phyloP scores from a whole-genome alignment of 176 grass and related monocot genomes.

The Aegilops sharonensis region DNA sequence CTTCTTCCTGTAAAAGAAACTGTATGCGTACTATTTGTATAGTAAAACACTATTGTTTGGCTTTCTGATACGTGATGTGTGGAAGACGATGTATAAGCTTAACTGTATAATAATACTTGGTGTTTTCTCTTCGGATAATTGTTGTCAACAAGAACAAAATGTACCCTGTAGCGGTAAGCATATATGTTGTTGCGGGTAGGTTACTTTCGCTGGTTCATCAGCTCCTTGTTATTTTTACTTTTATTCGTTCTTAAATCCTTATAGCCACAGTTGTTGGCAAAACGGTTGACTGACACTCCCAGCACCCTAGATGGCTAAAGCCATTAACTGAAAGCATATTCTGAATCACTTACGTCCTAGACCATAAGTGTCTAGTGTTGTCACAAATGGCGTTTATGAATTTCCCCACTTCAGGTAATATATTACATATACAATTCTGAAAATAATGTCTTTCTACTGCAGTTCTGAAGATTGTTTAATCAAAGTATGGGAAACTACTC shows the following conservation, averaged over 20 bases:
- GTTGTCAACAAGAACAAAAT: background rate
- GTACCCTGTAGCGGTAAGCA: background rate
- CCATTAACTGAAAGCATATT: background rate
- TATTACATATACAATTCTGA: slow-evolving; percentile 17
- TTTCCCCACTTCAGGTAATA: background rate
- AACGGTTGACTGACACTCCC: background rate
- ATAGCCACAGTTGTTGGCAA: background rate
- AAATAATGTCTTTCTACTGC: slow-evolving; percentile 19
- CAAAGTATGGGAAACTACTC: slow-evolving; percentile 96
- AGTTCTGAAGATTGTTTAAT: slow-evolving; percentile 97
- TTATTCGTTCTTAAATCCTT: background rate
- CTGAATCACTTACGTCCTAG: background rate
- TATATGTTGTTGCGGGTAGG: background rate
- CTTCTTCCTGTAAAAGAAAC: background rate
- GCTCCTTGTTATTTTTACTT: background rate
- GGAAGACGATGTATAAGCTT: background rate
- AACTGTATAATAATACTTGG: background rate
- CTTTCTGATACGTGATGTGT: background rate
- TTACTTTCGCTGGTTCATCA: background rate
- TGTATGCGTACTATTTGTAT: background rate
- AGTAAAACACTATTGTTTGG: background rate
- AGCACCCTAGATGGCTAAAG: background rate
- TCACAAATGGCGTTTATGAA: background rate
- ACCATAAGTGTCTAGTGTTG: background rate
- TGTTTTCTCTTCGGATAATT: background rate